These are phyloP conservation scores for Jaapia argillacea DNA, from an alignment of 768 basidiomycete species.

Conservation along the genomic window DNA sequence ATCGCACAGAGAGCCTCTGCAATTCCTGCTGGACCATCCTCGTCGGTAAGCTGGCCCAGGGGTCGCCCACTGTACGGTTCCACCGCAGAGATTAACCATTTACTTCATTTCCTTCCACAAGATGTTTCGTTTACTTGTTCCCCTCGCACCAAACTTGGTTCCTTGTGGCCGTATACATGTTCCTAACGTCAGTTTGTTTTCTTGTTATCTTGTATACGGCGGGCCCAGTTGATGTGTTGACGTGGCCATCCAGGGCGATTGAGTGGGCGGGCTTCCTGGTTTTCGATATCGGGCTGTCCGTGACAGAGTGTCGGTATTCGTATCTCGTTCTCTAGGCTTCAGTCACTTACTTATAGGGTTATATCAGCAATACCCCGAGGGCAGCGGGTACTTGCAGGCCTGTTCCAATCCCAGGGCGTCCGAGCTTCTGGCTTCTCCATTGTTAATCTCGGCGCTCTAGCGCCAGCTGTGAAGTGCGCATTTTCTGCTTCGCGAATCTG, in stretches of 20 bases:
- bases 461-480: constrained; percentile 63
- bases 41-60: constrained; percentile 37
- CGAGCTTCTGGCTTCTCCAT: constrained; percentile 45
- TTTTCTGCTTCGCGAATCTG: neutral
- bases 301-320: constrained; percentile 5
- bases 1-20: constrained; percentile 40
- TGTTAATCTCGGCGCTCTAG: constrained; percentile 34
- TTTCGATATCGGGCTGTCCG: constrained; percentile 22
- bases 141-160: constrained; percentile 75
- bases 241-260: constrained; percentile 33
- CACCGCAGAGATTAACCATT: neutral
- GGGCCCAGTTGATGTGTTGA: neutral
- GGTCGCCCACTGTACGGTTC: no score
- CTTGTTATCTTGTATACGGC: no score
- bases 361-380: constrained; percentile 17
- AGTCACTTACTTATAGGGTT: constrained; percentile 10
- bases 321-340: no score
- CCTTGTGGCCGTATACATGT: constrained; percentile 40
- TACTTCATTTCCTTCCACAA: neutral
- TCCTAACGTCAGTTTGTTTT: constrained; percentile 45
- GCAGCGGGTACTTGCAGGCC: constrained; percentile 30
- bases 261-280: constrained; percentile 70
- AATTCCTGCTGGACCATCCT: constrained; percentile 73
- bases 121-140: constrained; percentile 64
- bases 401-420: constrained; percentile 45